Evolutionary conservation across 2,329 filamentous ascomycete species (phyloP), one percentile per base, ranked within the genome.

Genomic region (Aspergillus carbonarius): DNA sequence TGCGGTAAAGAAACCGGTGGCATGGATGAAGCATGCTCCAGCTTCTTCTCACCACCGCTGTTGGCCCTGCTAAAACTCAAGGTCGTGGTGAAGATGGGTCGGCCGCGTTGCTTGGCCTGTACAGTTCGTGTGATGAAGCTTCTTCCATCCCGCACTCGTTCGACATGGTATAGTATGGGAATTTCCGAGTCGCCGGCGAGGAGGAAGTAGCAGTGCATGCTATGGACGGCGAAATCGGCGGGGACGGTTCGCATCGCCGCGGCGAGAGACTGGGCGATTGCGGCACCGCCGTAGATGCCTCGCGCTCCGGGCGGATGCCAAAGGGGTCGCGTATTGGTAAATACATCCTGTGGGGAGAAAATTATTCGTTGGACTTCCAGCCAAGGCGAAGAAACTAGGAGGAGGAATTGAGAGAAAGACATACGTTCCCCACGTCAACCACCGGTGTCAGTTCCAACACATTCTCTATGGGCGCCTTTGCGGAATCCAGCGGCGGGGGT

Each of bases 121-220:
- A 99, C 95, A 0, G 93, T 98, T 55, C 95, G 84, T 37, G 95
- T 98, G 55, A 91, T 88, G 74, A 93, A 99, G 53, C 89, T 93
- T 60, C 89, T 87, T 8, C 95, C 95, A 72, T 96, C 92, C 56
- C 95, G 88, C 49, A 99, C 92, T 54, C 91, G 86, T 79, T 98
- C 95, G 48, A 99, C 95, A 72, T 97, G 91, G 79, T 96, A 98
- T 62, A 97, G 83, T 65, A 98, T 90, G 32, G 95, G 93, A 17
- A 95, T 88, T 60, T 89, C 86, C 12, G 86, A 83, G 70, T 93
- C 90, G 27, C 95, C 95, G 4, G 93, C 93, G 1, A 98, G 87
- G 34, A 99, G 88, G 76, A 99, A 99, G 81, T 98, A 99, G 84
- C 95, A 98, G 83, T 99, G 95, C 90, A 96, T 97, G 72, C 89